Percentiles rank a stretch among this genome's conserved stretches.
Conservation (phyloP, 805 yeast genomes). For the Trichomonascus vanleenenianus region DNA sequence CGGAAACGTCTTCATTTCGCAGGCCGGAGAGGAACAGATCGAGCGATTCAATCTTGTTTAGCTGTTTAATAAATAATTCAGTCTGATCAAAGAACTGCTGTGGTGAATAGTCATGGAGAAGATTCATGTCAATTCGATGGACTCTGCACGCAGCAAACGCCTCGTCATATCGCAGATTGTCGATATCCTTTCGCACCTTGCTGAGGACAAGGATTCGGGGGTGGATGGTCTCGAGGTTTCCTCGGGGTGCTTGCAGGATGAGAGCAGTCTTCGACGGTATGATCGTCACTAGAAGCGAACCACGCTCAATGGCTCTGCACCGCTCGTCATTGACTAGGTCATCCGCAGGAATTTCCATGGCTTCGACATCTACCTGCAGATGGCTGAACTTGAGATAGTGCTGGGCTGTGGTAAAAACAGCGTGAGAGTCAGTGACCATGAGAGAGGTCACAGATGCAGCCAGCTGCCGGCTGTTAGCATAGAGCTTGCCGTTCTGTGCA, state of each 20-base stretch:
- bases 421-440: slow-evolving; percentile 58
- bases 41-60: slow-evolving; percentile 64
- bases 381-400: slow-evolving; percentile 78
- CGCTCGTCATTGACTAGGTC: slow-evolving; percentile 58
- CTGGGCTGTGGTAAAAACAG: slow-evolving; percentile 82
- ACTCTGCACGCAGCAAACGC: slow-evolving; percentile 83
- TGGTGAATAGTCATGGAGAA: slow-evolving; percentile 82
- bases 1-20: slow-evolving; percentile 76
- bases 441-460: slow-evolving; percentile 78
- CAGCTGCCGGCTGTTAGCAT: slow-evolving; percentile 49
- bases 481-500: slow-evolving; percentile 52
- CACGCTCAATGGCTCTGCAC: slow-evolving; percentile 82
- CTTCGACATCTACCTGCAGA: slow-evolving; percentile 34
- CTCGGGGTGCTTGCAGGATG: slow-evolving; percentile 89
- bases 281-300: slow-evolving; percentile 72
- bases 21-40: slow-evolving; percentile 84
- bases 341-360: slow-evolving; percentile 29
- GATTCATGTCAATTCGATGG: slow-evolving; percentile 86
- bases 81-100: slow-evolving; percentile 54
- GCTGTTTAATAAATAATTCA: slow-evolving; percentile 59
- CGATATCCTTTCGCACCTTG: slow-evolving; percentile 68
- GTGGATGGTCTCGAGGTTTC: slow-evolving; percentile 86
- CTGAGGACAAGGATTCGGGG: slow-evolving; percentile 89
- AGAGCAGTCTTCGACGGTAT: slow-evolving; percentile 80
- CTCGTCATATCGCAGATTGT: slow-evolving; percentile 45